Conservation (phyloP, 805 yeast genomes). For the Starmera quercuum region DNA sequence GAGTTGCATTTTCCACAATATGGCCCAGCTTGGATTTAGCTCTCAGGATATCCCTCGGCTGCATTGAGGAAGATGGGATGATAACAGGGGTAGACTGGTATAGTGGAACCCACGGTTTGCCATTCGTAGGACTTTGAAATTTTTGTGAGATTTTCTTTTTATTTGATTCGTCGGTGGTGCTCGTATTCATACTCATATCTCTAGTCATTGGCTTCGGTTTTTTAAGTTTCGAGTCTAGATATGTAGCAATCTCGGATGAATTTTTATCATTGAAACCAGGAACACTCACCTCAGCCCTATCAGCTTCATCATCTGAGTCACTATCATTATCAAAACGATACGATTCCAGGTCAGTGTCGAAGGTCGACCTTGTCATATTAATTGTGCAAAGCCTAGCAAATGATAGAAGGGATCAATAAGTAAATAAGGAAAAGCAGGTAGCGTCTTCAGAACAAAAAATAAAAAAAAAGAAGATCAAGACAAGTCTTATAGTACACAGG, state of each 20-base stretch:
- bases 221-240: background rate
- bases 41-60: constrained; percentile 19
- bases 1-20: constrained; percentile 11
- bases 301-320: constrained; percentile 1
- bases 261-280: background rate
- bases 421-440: too few relatives aligned
- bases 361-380: too few relatives aligned
- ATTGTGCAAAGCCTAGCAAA: too few relatives aligned
- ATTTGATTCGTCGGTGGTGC: too few relatives aligned
- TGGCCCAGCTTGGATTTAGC: constrained; percentile 16
- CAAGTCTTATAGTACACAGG: too few relatives aligned
- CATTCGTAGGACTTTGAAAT: too few relatives aligned
- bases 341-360: constrained; percentile 3
- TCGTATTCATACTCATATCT: too few relatives aligned
- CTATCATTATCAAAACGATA: constrained; percentile 6
- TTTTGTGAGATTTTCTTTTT: too few relatives aligned
- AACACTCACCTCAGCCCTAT: background rate
- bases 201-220: too few relatives aligned
- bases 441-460: too few relatives aligned
- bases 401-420: too few relatives aligned
- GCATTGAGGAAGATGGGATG: constrained; percentile 5
- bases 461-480: too few relatives aligned
- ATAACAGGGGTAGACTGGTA: constrained; percentile 19
- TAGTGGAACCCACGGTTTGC: constrained; percentile 14
- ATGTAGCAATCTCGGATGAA: background rate